Evolutionary conservation across 2,329 filamentous ascomycete genomes (phyloP).

Genomic region (Aurifilum marmelostoma): DNA sequence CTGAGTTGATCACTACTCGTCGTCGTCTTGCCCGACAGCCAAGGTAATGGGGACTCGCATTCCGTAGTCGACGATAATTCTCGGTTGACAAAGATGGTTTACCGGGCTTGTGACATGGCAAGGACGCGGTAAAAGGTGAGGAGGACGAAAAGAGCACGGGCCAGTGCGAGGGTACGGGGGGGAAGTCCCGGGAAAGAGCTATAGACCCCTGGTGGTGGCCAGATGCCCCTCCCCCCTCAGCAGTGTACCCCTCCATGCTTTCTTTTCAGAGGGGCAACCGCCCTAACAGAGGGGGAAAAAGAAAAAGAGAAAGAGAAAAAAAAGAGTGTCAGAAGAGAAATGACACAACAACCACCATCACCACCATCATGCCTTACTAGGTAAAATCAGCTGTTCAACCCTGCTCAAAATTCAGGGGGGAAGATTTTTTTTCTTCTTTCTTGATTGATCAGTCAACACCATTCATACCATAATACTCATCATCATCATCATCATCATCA

Average conservation of each 20-base stretch:
- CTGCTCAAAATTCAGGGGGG: neutral
- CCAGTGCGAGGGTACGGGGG: neutral
- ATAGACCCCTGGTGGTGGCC: neutral
- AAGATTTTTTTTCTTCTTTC: too few relatives aligned
- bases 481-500: neutral
- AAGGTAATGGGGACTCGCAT: neutral
- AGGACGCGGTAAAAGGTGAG: neutral
- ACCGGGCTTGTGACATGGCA: neutral
- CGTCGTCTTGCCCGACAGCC: neutral
- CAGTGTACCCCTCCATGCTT: neutral
- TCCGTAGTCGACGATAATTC: constrained; percentile 10
- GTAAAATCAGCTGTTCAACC: constrained; percentile 13
- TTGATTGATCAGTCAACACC: constrained; percentile 5
- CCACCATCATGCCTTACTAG: neutral
- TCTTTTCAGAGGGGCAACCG: neutral
- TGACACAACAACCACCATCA: constrained; percentile 4
- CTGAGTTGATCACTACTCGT: too few relatives aligned
- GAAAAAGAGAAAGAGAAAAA: neutral
- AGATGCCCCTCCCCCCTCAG: neutral
- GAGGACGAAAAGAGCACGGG: constrained; percentile 1
- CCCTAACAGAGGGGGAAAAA: neutral
- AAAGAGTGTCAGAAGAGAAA: neutral
- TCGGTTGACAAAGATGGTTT: constrained; percentile 6
- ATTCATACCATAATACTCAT: neutral
- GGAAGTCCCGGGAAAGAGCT: neutral